Conservation (phyloP, 371 early-diverging fungal genomes). For the Mortierella sp. region DNA sequence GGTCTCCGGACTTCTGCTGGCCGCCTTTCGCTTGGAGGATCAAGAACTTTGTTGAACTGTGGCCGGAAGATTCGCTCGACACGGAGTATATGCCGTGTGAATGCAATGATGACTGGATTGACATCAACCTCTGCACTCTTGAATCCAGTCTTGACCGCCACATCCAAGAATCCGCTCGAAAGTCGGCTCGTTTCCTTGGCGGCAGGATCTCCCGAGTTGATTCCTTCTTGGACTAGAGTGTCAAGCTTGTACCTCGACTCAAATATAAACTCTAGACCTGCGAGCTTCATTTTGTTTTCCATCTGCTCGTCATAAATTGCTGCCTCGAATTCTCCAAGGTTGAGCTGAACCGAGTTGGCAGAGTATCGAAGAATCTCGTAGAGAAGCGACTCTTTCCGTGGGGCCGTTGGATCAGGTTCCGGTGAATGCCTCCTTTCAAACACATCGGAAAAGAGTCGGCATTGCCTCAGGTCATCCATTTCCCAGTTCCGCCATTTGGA, state of each 20-base stretch:
- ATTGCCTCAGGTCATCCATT: slow-evolving; percentile 59
- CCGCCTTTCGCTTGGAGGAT: slow-evolving; percentile 45
- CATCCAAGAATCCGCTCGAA: slow-evolving; percentile 63
- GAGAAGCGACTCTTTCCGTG: slow-evolving; percentile 29
- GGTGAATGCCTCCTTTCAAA: slow-evolving; percentile 52
- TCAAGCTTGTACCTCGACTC: slow-evolving; percentile 47
- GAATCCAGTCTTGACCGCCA: slow-evolving; percentile 58
- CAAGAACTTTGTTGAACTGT: slow-evolving; percentile 55
- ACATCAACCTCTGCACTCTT: slow-evolving; percentile 60
- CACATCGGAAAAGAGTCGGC: slow-evolving; percentile 64
- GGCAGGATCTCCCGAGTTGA: slow-evolving; percentile 26
- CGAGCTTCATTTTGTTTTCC: slow-evolving; percentile 37
- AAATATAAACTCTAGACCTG: slow-evolving; percentile 36
- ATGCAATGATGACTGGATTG: slow-evolving; percentile 77
- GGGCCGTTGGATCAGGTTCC: background rate
- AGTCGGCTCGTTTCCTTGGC: slow-evolving; percentile 35
- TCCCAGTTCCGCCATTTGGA: slow-evolving; percentile 79
- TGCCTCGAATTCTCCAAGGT: slow-evolving; percentile 40
- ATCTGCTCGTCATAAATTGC: slow-evolving; percentile 47
- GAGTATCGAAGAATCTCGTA: slow-evolving; percentile 46
- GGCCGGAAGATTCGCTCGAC: slow-evolving; percentile 78
- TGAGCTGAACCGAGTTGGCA: slow-evolving; percentile 46
- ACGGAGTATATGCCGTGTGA: slow-evolving; percentile 74
- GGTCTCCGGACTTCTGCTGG: slow-evolving; percentile 25
- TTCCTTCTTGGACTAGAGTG: slow-evolving; percentile 21